These are phyloP conservation scores for Penicillium psychrosexuale DNA, from an alignment of 2,329 filamentous ascomycete species.

Conservation along the genomic window DNA sequence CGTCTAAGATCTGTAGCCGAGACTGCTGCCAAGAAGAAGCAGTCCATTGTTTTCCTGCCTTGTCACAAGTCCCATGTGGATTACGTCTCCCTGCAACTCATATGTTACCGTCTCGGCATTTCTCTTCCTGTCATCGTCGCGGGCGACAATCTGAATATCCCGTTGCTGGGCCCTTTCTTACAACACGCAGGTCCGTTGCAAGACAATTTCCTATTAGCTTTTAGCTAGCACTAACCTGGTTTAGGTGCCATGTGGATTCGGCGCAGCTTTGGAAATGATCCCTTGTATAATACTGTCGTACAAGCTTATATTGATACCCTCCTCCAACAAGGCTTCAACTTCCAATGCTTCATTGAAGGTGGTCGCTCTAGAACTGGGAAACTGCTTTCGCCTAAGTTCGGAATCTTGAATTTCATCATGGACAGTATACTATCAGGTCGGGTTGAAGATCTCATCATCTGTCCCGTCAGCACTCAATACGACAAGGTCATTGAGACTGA, in stretches of 20 bases:
- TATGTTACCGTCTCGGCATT: conserved; percentile 90
- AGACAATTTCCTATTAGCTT: not conserved
- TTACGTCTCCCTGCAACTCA: conserved; percentile 90
- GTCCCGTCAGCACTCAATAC: conserved; percentile 94
- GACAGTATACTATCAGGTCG: conserved; percentile 86
- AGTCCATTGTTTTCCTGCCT: conserved; percentile 92
- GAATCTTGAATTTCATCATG: conserved; percentile 85
- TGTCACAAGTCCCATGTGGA: conserved; percentile 95
- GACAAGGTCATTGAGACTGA: conserved; percentile 99
- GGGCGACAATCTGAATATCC: conserved; percentile 95
- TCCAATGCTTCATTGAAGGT: conserved; percentile 97
- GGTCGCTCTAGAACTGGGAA: conserved; percentile 91
- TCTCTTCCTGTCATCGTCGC: conserved; percentile 88
- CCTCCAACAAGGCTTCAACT: conserved; percentile 84
- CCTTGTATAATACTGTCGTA: conserved; percentile 86
- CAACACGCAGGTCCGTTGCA: conserved; percentile 71
- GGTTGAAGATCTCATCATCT: conserved; percentile 87
- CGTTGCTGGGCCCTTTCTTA: conserved; percentile 80
- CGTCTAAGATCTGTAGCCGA: conserved; percentile 78
- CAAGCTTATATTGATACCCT: conserved; percentile 94
- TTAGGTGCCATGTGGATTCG: conserved; percentile 89
- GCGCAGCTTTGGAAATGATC: conserved; percentile 85
- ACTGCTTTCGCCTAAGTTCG: conserved; percentile 89
- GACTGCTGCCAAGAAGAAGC: conserved; percentile 77
- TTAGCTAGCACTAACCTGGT: conserved; percentile 15